Evolutionary conservation across 768 basidiomycete species (phyloP), one percentile per base, ranked within the genome.

Genomic region (Russula sp.): DNA sequence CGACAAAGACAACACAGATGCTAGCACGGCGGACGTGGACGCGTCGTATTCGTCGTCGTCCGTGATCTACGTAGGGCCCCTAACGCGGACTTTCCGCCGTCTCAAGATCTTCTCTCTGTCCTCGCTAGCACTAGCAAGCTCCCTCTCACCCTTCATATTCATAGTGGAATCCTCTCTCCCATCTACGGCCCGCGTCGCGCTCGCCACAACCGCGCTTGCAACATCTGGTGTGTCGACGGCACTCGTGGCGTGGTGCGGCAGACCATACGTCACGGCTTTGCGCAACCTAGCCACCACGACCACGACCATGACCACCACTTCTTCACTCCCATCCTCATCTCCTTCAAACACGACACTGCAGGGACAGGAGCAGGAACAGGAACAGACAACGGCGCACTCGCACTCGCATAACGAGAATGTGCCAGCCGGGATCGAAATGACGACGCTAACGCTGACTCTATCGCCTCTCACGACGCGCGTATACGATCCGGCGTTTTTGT

Each of bases 71-170:
- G 74, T 79, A 66, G 92, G 90, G 0, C 92, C 92, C 2, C 77
- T 93, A 44, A 76, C 85, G 0, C 73, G 78, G 50, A 89, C 92
- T 1, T 93, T 91, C 77, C 83, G 84, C 61, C 82, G 83, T 26
- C 81, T 94, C 61, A 94, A 94, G 73, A 74, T 91, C 10, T 92
- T 94, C 77, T 94, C 92, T 14, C 76, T 95, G 0, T 83, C 86
- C 26, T 92, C 92, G 0, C 81, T 94, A 53, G 80, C 80, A 2
- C 80, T 92, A 55, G 87, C 90, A 11, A 75, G 79, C 63, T 79
- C 83, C 5, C 78, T 94, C 69, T 79, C 89, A 2, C 93, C 93
- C 1, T 85, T 94, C 76, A 84, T 94, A 65, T 89, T 94, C 74
- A 72, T 90, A 58, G 79, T 94, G 68, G 91, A 94, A 65, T 88